Base-by-base conservation (phyloP, 2,329 filamentous ascomycete genomes). In the Akanthomyces muscarius region DNA sequence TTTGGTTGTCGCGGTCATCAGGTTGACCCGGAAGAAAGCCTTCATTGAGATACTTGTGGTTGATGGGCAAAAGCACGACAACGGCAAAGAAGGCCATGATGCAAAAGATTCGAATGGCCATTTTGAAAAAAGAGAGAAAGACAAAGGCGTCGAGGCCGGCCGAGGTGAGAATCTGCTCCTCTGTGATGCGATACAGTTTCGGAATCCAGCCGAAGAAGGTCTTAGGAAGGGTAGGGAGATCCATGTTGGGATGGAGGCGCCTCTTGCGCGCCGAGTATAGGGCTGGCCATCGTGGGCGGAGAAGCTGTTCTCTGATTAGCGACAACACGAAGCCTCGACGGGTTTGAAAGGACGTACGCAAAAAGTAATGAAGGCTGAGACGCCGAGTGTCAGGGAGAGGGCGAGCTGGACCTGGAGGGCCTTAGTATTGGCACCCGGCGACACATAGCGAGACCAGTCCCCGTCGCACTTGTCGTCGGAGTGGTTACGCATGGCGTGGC, bases 61-160 rank as follows among this genome's bases (percentile, higher is more conserved):
- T 96, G 64, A 99, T 89, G 0, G 95, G 96, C 66, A 89, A 88
- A 67, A 99, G 89, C 4, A 99, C 85, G 18, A 85, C 81, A 42
- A 90, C 80, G 33, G 93, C 89, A 71, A 98, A 92, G 74, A 97
- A 86, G 63, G 95, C 85, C 69, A 96, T 89, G 58, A 90, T 79
- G 18, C 85, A 79, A 57, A 98, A 88, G 68, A 97, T 89, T 66
- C 89, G 91, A 67, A 92, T 90, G 14, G 94, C 89, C 86, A 98
- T 95, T 74, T 93, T 96, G 82, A 97, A 98, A 77, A 99, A 99
- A 18, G 89, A 86, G 16, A 99, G 82, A 72, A 99, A 97, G 67
- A 97, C 95, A 77, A 91, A 99, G 57, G 95, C 95, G 78, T 99
- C 95, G 56, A 99, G 83, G 0, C 95, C 95, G 21, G 94, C 94